Percentiles rank a stretch among this genome's conserved stretches.
Conservation (phyloP, 2,329 filamentous ascomycete species). For the Furcasterigmium sp. region DNA sequence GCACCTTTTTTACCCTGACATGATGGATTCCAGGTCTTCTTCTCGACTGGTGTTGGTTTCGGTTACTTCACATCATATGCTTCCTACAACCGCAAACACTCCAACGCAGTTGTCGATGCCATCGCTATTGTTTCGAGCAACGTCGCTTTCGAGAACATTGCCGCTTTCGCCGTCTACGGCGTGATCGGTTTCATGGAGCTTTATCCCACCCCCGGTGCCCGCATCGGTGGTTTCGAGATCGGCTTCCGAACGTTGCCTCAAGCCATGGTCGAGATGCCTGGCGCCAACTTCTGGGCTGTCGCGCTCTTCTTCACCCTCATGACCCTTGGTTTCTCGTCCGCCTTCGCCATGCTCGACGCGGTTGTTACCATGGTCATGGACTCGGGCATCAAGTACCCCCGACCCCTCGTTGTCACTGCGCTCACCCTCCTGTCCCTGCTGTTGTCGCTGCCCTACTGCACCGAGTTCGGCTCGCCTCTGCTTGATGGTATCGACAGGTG, state of each 20-base stretch:
- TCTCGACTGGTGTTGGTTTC: slow-evolving; percentile 19
- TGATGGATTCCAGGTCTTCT: slow-evolving; percentile 1
- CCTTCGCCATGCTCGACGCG: slow-evolving; percentile 55
- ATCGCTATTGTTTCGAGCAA: slow-evolving; percentile 51
- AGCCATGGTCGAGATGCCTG: slow-evolving; percentile 51
- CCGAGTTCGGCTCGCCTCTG: slow-evolving; percentile 51
- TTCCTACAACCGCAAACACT: slow-evolving; percentile 51
- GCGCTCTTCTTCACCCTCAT: slow-evolving; percentile 53
- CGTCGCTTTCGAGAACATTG: slow-evolving; percentile 50
- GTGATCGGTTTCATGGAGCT: slow-evolving; percentile 42
- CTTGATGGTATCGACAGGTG: slow-evolving; percentile 49
- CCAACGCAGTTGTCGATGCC: slow-evolving; percentile 55
- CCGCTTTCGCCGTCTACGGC: slow-evolving; percentile 44
- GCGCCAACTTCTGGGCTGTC: slow-evolving; percentile 53
- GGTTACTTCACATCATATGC: slow-evolving; percentile 55
- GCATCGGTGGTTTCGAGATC: slow-evolving; percentile 49
- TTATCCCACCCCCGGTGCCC: slow-evolving; percentile 27
- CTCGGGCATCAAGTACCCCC: slow-evolving; percentile 38
- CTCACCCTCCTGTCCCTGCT: slow-evolving; percentile 46
- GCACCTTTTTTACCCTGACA: background rate
- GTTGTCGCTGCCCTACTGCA: slow-evolving; percentile 51
- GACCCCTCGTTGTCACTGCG: slow-evolving; percentile 42
- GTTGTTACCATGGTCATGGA: slow-evolving; percentile 49
- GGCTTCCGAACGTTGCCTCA: slow-evolving; percentile 54
- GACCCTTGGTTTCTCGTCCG: slow-evolving; percentile 52